Evolutionary conservation across 169 alveolate species (phyloP).

Genomic region (Eimeria necatrix): DNA sequence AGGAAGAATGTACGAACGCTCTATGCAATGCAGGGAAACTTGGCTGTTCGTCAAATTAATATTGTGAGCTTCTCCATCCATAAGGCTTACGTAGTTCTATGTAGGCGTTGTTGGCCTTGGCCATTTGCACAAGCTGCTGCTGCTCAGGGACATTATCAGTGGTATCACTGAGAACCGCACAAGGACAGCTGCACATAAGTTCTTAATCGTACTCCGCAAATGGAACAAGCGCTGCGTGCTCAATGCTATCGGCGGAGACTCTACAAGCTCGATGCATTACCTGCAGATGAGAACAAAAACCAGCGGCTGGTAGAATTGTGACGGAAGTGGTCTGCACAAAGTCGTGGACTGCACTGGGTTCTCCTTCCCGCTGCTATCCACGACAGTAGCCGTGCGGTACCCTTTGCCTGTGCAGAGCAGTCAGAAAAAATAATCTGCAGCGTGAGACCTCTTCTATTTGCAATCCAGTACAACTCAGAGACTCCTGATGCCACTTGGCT

Average conservation of each 20-base stretch:
- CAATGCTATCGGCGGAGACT: background rate
- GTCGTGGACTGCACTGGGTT: conserved; percentile 81
- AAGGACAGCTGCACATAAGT: background rate
- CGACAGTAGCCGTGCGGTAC: conserved; percentile 81
- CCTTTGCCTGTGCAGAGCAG: conserved; percentile 83
- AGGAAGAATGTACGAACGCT: no score
- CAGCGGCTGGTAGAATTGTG: conserved; percentile 86
- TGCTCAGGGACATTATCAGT: conserved; percentile 87
- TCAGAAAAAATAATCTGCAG: background rate
- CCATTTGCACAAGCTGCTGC: conserved; percentile 86
- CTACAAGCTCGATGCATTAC: conserved; percentile 7
- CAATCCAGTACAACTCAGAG: background rate
- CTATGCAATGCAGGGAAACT: no score
- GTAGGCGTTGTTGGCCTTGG: conserved; percentile 85
- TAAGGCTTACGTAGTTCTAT: conserved; percentile 84
- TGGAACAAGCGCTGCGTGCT: background rate
- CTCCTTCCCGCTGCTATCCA: conserved; percentile 81
- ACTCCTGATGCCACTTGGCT: no score
- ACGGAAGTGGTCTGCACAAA: conserved; percentile 85
- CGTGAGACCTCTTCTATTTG: conserved; percentile 14
- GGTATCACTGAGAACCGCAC: conserved; percentile 81
- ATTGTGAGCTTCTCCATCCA: background rate
- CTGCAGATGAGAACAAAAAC: conserved; percentile 87
- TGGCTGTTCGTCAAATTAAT: background rate
- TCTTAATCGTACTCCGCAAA: background rate